Conservation (phyloP, 2,329 filamentous ascomycete species). For the Cercospora sp. region DNA sequence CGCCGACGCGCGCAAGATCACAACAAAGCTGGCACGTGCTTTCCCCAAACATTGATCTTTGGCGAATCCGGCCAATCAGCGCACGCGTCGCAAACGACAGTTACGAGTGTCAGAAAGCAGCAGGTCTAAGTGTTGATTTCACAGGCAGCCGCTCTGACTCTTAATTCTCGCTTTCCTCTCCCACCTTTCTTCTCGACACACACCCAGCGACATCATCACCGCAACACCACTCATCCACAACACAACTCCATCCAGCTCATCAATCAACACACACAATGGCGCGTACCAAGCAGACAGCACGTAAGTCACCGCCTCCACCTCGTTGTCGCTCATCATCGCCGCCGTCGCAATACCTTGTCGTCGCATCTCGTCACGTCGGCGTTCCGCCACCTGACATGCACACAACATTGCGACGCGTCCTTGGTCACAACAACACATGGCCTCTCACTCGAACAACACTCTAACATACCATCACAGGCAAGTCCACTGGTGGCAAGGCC, state of each 20-base stretch:
- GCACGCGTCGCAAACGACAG: slow-evolving; percentile 3
- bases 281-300: slow-evolving; percentile 58
- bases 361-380: slow-evolving; percentile 26
- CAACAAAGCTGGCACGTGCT: slow-evolving; percentile 16
- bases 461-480: slow-evolving; percentile 54
- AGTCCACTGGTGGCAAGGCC: slow-evolving; percentile 73
- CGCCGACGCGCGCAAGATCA: slow-evolving; percentile 14
- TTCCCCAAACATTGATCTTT: slow-evolving; percentile 6
- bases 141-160: slow-evolving; percentile 7
- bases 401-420: slow-evolving; percentile 22
- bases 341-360: slow-evolving; percentile 30
- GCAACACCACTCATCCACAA: slow-evolving; percentile 25
- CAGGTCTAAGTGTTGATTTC: slow-evolving; percentile 7
- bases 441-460: slow-evolving; percentile 23
- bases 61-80: slow-evolving; percentile 8
- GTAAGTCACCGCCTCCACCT: slow-evolving; percentile 45
- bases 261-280: slow-evolving; percentile 47
- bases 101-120: slow-evolving; percentile 10
- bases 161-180: slow-evolving; percentile 16
- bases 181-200: slow-evolving; percentile 26
- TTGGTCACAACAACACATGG: slow-evolving; percentile 23
- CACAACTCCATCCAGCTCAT: slow-evolving; percentile 36
- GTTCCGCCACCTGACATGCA: slow-evolving; percentile 26
- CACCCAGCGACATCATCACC: slow-evolving; percentile 25
- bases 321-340: slow-evolving; percentile 26